Evolutionary conservation across 306 rosid species (phyloP).

Genomic region (Citrullus mucosospermus): DNA sequence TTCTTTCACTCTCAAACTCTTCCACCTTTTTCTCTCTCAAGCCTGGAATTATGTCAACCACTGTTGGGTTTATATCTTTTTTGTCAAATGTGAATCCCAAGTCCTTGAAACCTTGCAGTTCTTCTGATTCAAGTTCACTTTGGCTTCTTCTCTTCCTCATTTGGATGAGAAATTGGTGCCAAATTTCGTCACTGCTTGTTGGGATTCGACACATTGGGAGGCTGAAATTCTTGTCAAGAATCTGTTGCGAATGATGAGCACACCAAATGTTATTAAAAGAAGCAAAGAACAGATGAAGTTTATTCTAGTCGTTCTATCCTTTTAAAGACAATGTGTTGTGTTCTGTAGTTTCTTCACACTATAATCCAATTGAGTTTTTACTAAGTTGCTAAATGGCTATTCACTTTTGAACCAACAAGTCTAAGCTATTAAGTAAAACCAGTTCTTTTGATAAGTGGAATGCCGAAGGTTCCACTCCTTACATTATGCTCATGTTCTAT

Average conservation of each 20-base stretch:
- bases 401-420: background rate
- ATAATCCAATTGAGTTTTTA: background rate
- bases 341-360: background rate
- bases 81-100: conserved; percentile 84
- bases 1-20: conserved; percentile 29
- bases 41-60: conserved; percentile 73
- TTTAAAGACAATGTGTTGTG: background rate
- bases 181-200: conserved; percentile 29
- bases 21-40: conserved; percentile 47
- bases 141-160: conserved; percentile 45
- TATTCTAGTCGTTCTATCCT: background rate
- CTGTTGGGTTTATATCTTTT: conserved; percentile 36
- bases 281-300: background rate
- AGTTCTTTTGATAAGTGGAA: background rate
- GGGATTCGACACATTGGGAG: conserved; percentile 29
- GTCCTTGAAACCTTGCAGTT: conserved; percentile 86
- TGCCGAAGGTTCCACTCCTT: background rate
- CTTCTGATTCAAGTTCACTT: conserved; percentile 71
- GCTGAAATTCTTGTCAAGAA: conserved; percentile 30
- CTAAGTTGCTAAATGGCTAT: background rate
- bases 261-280: background rate
- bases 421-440: background rate
- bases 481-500: background rate
- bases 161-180: conserved; percentile 22
- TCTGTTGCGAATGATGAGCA: conserved; percentile 14